phyloP scores from a whole-genome alignment of 805 yeast genomes.

The Ogataea naganishii region DNA sequence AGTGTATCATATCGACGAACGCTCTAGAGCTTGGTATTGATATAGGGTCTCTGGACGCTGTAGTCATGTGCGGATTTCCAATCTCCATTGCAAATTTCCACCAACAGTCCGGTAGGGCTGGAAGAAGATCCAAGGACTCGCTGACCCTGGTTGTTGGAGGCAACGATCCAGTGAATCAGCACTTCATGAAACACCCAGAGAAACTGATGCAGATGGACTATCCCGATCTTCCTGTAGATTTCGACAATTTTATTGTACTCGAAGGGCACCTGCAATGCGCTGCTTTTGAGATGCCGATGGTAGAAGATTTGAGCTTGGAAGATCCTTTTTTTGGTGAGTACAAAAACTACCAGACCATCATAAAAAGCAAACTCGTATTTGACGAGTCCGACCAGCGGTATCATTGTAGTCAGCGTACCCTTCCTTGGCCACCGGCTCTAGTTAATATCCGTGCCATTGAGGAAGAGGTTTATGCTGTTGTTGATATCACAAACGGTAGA shows the following conservation, averaged over 20 bases:
- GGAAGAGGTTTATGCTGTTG: slow-evolving; percentile 77
- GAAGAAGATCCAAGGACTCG: slow-evolving; percentile 80
- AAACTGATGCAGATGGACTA: slow-evolving; percentile 44
- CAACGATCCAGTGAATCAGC: slow-evolving; percentile 77
- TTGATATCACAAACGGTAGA: slow-evolving; percentile 73
- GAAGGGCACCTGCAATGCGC: slow-evolving; percentile 93
- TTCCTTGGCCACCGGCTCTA: slow-evolving; percentile 75
- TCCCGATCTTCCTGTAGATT: slow-evolving; percentile 52
- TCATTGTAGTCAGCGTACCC: slow-evolving; percentile 46
- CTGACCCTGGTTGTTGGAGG: slow-evolving; percentile 80
- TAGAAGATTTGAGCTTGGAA: slow-evolving; percentile 37
- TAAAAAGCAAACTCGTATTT: slow-evolving; percentile 28
- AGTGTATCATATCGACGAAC: slow-evolving; percentile 89
- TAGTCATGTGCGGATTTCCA: slow-evolving; percentile 89
- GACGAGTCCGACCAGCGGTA: slow-evolving; percentile 36
- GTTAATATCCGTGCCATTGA: slow-evolving; percentile 81
- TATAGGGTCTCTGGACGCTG: slow-evolving; percentile 88
- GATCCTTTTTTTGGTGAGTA: slow-evolving; percentile 43
- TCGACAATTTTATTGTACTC: slow-evolving; percentile 52
- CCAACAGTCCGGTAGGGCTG: slow-evolving; percentile 97
- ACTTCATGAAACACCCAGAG: slow-evolving; percentile 64
- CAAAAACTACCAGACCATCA: slow-evolving; percentile 12
- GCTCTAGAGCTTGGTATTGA: slow-evolving; percentile 95
- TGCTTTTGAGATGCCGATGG: slow-evolving; percentile 73
- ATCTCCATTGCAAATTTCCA: slow-evolving; percentile 76